These are phyloP conservation scores for Ganoderma lingzhi DNA, from an alignment of 1,284 basidiomycete species.

Conservation along the genomic window DNA sequence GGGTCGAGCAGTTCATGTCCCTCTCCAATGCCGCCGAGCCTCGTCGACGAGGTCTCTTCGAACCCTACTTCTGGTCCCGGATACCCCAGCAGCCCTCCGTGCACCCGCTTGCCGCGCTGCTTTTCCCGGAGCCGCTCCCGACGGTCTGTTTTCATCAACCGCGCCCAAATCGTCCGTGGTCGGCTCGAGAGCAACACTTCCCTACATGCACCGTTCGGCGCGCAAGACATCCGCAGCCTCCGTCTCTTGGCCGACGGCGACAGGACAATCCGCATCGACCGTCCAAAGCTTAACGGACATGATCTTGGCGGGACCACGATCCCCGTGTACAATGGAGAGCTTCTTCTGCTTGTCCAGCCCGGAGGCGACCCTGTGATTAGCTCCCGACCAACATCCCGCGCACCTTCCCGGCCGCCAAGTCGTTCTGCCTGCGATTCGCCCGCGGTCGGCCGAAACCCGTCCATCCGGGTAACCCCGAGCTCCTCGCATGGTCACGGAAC, in stretches of 20 bases:
- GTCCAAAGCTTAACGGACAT: slow-evolving; percentile 38
- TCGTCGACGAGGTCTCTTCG: slow-evolving; percentile 72
- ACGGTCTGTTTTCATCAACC: slow-evolving; percentile 71
- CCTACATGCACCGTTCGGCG: slow-evolving; percentile 58
- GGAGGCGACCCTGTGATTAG: slow-evolving; percentile 47
- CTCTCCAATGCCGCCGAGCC: slow-evolving; percentile 80
- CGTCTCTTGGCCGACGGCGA: slow-evolving; percentile 41
- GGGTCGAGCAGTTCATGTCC: slow-evolving; percentile 81
- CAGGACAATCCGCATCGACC: slow-evolving; percentile 26
- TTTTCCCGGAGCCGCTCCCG: slow-evolving; percentile 79
- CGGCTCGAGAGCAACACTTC: slow-evolving; percentile 66
- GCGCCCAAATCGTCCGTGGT: slow-evolving; percentile 66
- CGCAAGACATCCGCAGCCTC: slow-evolving; percentile 58
- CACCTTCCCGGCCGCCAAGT: slow-evolving; percentile 71
- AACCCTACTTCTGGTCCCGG: slow-evolving; percentile 76
- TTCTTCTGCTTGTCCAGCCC: slow-evolving; percentile 71
- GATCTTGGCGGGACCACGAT: slow-evolving; percentile 74
- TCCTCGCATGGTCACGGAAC: slow-evolving; percentile 67
- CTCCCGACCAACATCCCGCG: slow-evolving; percentile 66
- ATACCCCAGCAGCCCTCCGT: slow-evolving; percentile 48
- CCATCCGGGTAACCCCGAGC: slow-evolving; percentile 77
- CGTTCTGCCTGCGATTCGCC: slow-evolving; percentile 52
- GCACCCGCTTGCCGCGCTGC: slow-evolving; percentile 68
- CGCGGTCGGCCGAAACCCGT: slow-evolving; percentile 59
- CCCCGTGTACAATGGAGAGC: slow-evolving; percentile 75